A percentile compares a stretch with the other conserved stretches of the same genome.
These are phyloP conservation scores for Lichtheimia corymbifera DNA, from an alignment of 371 early-diverging fungal species.

Conservation along the genomic window DNA sequence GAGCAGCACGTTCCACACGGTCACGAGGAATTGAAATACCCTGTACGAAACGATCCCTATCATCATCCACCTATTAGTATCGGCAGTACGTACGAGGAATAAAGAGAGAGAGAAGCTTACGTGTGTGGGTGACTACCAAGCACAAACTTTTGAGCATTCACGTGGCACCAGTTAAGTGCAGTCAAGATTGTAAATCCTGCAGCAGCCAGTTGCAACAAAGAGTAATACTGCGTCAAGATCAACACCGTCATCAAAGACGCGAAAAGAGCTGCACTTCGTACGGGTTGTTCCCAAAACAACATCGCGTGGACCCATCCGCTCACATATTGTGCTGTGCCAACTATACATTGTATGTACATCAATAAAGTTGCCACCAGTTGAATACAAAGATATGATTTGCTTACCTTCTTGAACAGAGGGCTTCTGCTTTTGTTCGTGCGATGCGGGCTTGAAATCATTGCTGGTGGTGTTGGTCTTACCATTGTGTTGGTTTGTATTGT, in stretches of 20 bases:
- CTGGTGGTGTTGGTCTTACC: no score
- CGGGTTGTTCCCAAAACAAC: slow-evolving; percentile 58
- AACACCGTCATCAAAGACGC: slow-evolving; percentile 35
- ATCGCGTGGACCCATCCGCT: slow-evolving; percentile 46
- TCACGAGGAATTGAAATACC: slow-evolving; percentile 30
- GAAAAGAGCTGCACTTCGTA: slow-evolving; percentile 40
- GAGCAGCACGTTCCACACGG: slow-evolving; percentile 35
- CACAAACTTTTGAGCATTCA: slow-evolving; percentile 48
- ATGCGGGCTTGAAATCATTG: no score
- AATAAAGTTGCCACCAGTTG: no score
- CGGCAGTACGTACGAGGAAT: neutral
- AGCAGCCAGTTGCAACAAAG: slow-evolving; percentile 54
- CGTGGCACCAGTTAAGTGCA: slow-evolving; percentile 55
- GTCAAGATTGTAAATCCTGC: slow-evolving; percentile 51
- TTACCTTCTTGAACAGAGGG: no score
- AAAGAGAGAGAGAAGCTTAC: slow-evolving; percentile 6
- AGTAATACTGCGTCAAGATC: slow-evolving; percentile 55
- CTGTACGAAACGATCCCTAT: neutral
- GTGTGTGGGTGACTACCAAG: slow-evolving; percentile 52
- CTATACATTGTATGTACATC: no score
- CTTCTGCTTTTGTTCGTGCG: neutral
- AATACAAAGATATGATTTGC: no score
- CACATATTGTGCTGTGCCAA: slow-evolving; percentile 36
- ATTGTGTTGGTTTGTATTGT: no score
- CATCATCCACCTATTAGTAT: neutral